Evolutionary conservation across 2,329 filamentous ascomycete species (phyloP).

Genomic region (Trichoderma sp.): DNA sequence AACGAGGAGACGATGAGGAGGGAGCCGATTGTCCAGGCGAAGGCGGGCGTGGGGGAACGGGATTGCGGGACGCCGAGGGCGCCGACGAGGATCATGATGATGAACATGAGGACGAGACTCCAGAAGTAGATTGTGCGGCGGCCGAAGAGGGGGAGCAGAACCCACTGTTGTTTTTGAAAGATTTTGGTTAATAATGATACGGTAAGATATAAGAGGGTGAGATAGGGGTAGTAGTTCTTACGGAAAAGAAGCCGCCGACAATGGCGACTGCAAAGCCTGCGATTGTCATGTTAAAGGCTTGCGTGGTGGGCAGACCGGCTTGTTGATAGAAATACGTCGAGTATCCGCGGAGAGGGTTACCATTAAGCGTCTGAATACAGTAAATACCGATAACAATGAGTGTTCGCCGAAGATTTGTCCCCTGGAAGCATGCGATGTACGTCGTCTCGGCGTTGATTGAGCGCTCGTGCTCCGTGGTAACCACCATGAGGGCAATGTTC

Average conservation of each 20-base stretch:
- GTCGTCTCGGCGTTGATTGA: conserved; percentile 35
- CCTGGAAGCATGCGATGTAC: conserved; percentile 45
- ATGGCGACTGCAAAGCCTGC: conserved; percentile 38
- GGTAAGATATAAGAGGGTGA: background rate
- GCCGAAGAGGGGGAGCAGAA: conserved; percentile 42
- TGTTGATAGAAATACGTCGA: conserved; percentile 32
- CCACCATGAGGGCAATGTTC: conserved; percentile 40
- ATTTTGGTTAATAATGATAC: background rate
- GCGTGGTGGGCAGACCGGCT: conserved; percentile 29
- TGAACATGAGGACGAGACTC: conserved; percentile 42
- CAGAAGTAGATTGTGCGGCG: conserved; percentile 44
- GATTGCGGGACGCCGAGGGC: conserved; percentile 30
- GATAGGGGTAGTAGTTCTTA: background rate
- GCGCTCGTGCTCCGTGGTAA: conserved; percentile 42
- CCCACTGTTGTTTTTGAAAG: conserved; percentile 33
- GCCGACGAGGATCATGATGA: conserved; percentile 42
- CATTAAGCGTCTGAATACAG: conserved; percentile 29
- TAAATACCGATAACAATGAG: conserved; percentile 45
- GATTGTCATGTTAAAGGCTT: conserved; percentile 33
- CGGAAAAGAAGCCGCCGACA: conserved; percentile 41
- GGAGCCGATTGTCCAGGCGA: conserved; percentile 45
- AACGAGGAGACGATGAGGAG: conserved; percentile 53
- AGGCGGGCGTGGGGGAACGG: background rate
- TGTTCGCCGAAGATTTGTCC: conserved; percentile 46
- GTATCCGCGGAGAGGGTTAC: conserved; percentile 30